Evolutionary conservation across 73 alveolate genomes (phyloP).

Genomic region (Paramecium octaurelia): DNA sequence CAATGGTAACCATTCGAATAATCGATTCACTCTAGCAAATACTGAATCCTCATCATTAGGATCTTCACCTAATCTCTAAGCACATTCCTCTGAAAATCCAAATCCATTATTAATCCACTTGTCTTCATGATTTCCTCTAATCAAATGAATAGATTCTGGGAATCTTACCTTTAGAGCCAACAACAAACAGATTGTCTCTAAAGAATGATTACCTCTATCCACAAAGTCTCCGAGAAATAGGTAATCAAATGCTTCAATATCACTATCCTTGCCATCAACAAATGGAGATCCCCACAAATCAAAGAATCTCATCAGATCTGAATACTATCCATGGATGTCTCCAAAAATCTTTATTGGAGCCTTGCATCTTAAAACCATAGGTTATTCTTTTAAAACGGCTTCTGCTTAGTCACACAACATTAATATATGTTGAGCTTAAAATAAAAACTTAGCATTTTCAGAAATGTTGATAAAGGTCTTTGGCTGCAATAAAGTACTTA

Average conservation of each 20-base stretch:
- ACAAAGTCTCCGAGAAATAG: constrained; percentile 93
- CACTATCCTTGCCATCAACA: constrained; percentile 81
- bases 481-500: constrained; percentile 64
- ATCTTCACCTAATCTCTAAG: constrained; percentile 97
- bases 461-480: constrained; percentile 65
- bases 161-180: constrained; percentile 92
- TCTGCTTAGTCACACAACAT: constrained; percentile 67
- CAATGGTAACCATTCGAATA: constrained; percentile 93
- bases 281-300: constrained; percentile 93
- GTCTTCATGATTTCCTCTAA: constrained; percentile 92
- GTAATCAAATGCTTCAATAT: constrained; percentile 84
- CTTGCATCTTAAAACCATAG: constrained; percentile 63
- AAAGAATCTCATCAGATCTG: constrained; percentile 93
- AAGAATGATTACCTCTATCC: constrained; percentile 90
- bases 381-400: constrained; percentile 57
- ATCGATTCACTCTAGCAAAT: constrained; percentile 84
- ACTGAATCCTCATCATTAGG: constrained; percentile 86
- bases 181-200: constrained; percentile 86
- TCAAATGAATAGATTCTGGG: constrained; percentile 85
- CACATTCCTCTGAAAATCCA: constrained; percentile 99
- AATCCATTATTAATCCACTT: constrained; percentile 71
- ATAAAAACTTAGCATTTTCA: constrained; percentile 57
- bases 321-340: constrained; percentile 89
- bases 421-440: constrained; percentile 63
- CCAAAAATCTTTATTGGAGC: constrained; percentile 96